A percentile compares a stretch with the other conserved stretches of the same genome.
Conservation (phyloP, 306 rosid genomes). For the Medicago lupulina region DNA sequence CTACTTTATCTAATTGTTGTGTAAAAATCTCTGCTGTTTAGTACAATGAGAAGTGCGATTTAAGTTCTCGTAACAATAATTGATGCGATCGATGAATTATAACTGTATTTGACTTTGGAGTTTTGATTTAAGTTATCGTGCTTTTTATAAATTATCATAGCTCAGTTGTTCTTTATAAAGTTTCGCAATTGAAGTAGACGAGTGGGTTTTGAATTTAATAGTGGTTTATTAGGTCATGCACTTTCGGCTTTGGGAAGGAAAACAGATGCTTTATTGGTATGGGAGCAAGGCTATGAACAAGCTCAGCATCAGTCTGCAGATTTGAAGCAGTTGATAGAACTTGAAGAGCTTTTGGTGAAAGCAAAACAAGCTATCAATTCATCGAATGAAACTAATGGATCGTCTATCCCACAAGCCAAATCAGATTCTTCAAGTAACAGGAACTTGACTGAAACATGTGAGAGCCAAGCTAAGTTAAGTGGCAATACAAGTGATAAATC, state of each 20-base stretch:
- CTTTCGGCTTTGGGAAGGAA: conserved; percentile 78
- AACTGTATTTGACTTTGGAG: conserved; percentile 7
- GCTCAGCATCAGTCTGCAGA: conserved; percentile 77
- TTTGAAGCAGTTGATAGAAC: conserved; percentile 85
- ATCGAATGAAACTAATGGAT: conserved; percentile 45
- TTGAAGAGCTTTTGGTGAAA: conserved; percentile 72
- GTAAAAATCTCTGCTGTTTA: no score
- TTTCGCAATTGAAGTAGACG: not conserved
- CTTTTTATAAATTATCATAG: not conserved
- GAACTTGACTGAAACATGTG: conserved; percentile 44
- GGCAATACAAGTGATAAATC: conserved; percentile 52
- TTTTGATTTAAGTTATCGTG: not conserved
- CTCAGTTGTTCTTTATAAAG: not conserved
- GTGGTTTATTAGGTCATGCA: conserved; percentile 65
- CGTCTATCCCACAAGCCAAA: conserved; percentile 43
- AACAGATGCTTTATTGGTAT: conserved; percentile 78
- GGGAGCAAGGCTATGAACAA: conserved; percentile 88
- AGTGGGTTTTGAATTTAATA: conserved; percentile 31
- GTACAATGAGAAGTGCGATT: not conserved
- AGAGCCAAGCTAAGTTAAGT: conserved; percentile 47
- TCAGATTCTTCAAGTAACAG: conserved; percentile 44
- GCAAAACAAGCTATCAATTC: conserved; percentile 55
- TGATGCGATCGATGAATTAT: conserved; percentile 16
- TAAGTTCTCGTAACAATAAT: conserved; percentile 20
- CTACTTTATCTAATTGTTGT: no score